Evolutionary conservation across 306 rosid genomes (phyloP).

Genomic region (Acacia acuminata): DNA sequence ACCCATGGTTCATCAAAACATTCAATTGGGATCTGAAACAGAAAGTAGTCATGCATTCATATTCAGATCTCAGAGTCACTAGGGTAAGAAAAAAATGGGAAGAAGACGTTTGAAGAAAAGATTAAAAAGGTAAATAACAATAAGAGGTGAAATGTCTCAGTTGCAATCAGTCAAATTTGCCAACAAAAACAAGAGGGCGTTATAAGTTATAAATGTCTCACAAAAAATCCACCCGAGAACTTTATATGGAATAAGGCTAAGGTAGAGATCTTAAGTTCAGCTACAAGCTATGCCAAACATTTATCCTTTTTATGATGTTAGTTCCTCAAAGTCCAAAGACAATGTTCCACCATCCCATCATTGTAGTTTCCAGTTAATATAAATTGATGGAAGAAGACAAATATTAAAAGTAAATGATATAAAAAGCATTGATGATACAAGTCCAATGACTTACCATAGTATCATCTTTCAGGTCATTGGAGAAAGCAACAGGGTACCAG

Average conservation of each 20-base stretch:
- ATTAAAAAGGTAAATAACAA: not conserved
- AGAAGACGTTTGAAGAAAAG: not conserved
- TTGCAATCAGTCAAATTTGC: not conserved
- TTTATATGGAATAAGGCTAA: not conserved
- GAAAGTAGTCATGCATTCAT: constrained; percentile 22
- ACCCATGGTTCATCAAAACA: constrained; percentile 97
- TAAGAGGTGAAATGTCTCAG: not conserved
- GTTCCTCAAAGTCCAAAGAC: constrained; percentile 18
- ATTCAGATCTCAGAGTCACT: constrained; percentile 3
- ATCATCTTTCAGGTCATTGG: constrained; percentile 73
- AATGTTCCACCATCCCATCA: not conserved
- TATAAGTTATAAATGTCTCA: not conserved
- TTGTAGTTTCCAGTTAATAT: not conserved
- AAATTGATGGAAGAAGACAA: not conserved
- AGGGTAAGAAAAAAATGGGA: not conserved
- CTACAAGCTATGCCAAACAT: not conserved
- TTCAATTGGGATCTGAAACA: constrained; percentile 86
- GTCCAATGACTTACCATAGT: constrained; percentile 69
- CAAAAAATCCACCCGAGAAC: not conserved
- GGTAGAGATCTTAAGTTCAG: constrained; percentile 2
- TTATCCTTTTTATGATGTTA: constrained; percentile 1
- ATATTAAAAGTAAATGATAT: not conserved
- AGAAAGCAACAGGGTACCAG: constrained; percentile 97
- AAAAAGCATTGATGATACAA: not conserved
- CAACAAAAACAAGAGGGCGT: not conserved